Evolutionary conservation across 208 protist genomes (phyloP), one percentile per base, ranked within the genome.

Genomic region (Acanthamoeba sp.): DNA sequence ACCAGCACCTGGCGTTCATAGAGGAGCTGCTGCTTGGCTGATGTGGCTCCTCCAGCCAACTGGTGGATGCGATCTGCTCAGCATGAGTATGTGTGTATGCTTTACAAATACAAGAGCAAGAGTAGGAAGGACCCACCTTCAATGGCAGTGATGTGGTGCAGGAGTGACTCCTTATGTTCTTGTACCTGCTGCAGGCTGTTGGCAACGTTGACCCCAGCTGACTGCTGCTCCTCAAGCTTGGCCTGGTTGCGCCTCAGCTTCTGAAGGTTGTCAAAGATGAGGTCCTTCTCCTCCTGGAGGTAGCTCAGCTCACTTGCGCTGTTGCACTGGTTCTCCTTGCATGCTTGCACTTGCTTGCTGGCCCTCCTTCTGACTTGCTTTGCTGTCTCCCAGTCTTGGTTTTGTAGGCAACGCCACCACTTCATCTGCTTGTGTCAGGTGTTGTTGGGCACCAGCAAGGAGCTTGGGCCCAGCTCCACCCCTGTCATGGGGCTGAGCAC

Each of bases 161-260:
- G 62, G 6, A 71, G 29, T 6, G 62, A 71, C 62, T 71, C 62
- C 22, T 71, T 71, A 7, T 71, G 62, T 27, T 71, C 62, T 27
- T 71, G 27, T 6, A 71, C 29, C 6, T 71, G 5, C 6, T 71
- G 7, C 62, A 71, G 22, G 7, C 27, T 71, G 62, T 34, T 22
- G 27, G 62, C 29, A 7, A 71, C 29, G 62, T 34, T 22, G 14
- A 22, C 62, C 14, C 62, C 62, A 5, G 20, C 29, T 10, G 6
- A 6, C 14, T 22, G 20, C 62, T 10, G 29, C 14, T 7, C 27
- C 62, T 71, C 62, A 6, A 71, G 62, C 29, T 71, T 71, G 62
- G 62, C 62, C 62, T 71, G 62, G 22, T 71, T 71, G 22, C 62
- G 62, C 62, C 62, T 71, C 14, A 71, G 62, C 62, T 71, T 71